These are phyloP conservation scores for Umbilicus rupestris DNA, from an alignment of 164 flowering plant genomes.

Conservation along the genomic window DNA sequence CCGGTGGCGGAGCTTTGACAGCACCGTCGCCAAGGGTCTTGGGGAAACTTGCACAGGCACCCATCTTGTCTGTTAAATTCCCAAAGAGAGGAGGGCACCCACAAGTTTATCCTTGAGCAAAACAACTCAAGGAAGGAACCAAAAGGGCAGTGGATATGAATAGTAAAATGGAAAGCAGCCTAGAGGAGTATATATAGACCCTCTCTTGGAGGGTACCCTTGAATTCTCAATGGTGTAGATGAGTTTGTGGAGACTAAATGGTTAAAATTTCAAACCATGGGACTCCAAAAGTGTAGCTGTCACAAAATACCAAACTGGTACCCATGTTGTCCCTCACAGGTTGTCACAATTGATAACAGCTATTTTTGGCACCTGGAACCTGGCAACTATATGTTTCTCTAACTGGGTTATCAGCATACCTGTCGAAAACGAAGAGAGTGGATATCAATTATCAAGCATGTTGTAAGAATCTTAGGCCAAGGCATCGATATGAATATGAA, in stretches of 20 bases:
- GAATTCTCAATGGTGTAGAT: background rate
- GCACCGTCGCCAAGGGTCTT: background rate
- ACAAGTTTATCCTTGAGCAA: too few relatives aligned
- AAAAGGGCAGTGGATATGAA: background rate
- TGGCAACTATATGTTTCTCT: background rate
- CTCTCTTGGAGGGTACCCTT: background rate
- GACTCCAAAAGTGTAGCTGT: constrained; percentile 2
- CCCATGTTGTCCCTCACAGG: background rate
- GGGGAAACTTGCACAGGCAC: constrained; percentile 7
- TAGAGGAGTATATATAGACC: background rate
- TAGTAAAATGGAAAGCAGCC: background rate
- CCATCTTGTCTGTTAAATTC: background rate
- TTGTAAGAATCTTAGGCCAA: too few relatives aligned
- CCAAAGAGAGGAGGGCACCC: too few relatives aligned
- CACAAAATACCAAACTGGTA: background rate
- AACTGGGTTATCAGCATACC: too few relatives aligned
- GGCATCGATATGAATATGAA: too few relatives aligned
- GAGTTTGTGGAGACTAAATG: background rate
- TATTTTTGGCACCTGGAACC: background rate
- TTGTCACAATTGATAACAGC: background rate
- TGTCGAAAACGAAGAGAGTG: too few relatives aligned
- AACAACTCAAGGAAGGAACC: background rate
- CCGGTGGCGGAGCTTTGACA: background rate
- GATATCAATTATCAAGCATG: too few relatives aligned
- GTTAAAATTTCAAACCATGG: background rate